These are phyloP conservation scores for Leccinum fuscescens DNA, from an alignment of 1,284 basidiomycete species.

Conservation along the genomic window DNA sequence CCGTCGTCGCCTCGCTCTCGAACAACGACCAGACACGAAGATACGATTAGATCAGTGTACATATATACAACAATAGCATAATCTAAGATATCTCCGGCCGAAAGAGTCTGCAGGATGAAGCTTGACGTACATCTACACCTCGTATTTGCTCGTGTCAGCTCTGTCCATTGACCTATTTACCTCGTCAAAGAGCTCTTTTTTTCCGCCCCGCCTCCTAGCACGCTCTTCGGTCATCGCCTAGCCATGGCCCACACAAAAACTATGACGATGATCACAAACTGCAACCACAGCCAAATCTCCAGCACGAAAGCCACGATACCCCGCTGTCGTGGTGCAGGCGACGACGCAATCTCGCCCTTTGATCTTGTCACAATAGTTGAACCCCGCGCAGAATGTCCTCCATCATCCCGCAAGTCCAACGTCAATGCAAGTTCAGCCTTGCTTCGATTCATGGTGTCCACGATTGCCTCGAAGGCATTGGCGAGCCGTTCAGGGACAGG, in stretches of 20 bases:
- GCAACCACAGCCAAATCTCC: conserved; percentile 77
- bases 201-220: conserved; percentile 54
- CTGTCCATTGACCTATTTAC: neutral
- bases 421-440: conserved; percentile 15
- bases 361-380: conserved; percentile 1
- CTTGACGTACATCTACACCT: neutral
- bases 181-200: conserved; percentile 27
- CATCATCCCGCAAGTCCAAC: conserved; percentile 15
- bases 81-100: conserved; percentile 23
- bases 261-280: conserved; percentile 67
- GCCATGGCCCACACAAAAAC: conserved; percentile 80
- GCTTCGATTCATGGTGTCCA: conserved; percentile 37
- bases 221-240: conserved; percentile 65
- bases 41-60: conserved; percentile 18
- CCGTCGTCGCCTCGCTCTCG: neutral
- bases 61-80: conserved; percentile 25
- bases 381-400: conserved; percentile 2
- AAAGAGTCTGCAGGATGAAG: neutral
- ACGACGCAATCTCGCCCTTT: conserved; percentile 12
- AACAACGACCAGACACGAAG: neutral
- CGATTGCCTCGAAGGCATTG: conserved; percentile 41
- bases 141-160: neutral
- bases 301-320: conserved; percentile 53
- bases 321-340: conserved; percentile 24
- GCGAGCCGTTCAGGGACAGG: conserved; percentile 38